A percentile compares a stretch with the other conserved stretches of the same genome.
phyloP scores from a whole-genome alignment of 2,329 filamentous ascomycete species.

The Leptosphaerulina australis region DNA sequence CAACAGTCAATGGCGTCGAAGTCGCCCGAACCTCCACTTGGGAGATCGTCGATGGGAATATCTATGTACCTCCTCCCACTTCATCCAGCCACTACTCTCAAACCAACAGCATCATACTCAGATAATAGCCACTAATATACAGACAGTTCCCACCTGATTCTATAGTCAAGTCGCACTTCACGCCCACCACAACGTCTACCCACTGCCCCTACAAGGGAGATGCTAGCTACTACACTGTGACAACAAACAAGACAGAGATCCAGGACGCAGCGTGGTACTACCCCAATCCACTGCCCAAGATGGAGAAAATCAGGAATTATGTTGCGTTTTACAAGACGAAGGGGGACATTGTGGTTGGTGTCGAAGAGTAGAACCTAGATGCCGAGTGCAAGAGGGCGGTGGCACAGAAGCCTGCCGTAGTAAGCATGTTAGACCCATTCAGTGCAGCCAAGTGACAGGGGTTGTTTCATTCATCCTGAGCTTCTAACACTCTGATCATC shows the following conservation, averaged over 20 bases:
- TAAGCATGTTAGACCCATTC: no score
- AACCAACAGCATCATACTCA: no score
- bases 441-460: no score
- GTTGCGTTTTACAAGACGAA: slow-evolving; percentile 63
- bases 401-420: neutral
- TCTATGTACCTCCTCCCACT: slow-evolving; percentile 52
- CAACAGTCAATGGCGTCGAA: slow-evolving; percentile 56
- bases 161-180: slow-evolving; percentile 53
- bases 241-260: slow-evolving; percentile 55
- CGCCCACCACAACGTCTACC: slow-evolving; percentile 55
- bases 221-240: slow-evolving; percentile 63
- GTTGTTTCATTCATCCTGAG: no score
- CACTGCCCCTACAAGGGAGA: slow-evolving; percentile 64
- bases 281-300: slow-evolving; percentile 57
- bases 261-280: slow-evolving; percentile 67
- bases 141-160: slow-evolving; percentile 52
- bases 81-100: slow-evolving; percentile 4
- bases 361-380: slow-evolving; percentile 16
- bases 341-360: slow-evolving; percentile 17
- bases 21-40: slow-evolving; percentile 59
- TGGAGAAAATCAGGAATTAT: slow-evolving; percentile 59
- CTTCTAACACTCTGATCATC: no score
- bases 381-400: neutral
- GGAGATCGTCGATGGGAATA: slow-evolving; percentile 64
- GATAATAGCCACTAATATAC: no score